A percentile compares a stretch with the other conserved stretches of the same genome.
Evolutionary conservation across 2,329 filamentous ascomycete genomes (phyloP).

Genomic region (Coniochaeta ligniaria): DNA sequence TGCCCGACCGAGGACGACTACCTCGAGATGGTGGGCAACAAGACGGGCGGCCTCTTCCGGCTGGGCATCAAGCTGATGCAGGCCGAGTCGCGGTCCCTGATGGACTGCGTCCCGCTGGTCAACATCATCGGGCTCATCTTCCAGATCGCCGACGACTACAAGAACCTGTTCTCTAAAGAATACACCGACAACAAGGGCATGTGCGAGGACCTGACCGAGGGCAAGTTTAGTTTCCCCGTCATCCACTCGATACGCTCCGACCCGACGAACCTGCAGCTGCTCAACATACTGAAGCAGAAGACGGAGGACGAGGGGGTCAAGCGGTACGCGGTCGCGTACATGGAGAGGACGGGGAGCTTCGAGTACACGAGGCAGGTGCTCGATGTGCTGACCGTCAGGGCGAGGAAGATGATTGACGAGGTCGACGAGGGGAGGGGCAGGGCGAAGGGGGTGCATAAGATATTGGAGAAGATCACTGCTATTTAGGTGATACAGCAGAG

Average conservation of each 20-base stretch:
- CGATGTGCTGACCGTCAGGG: constrained; percentile 54
- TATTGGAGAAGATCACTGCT: constrained; percentile 57
- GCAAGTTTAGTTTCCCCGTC: constrained; percentile 93
- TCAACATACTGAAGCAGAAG: constrained; percentile 91
- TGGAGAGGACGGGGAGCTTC: constrained; percentile 86
- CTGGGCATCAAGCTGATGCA: constrained; percentile 85
- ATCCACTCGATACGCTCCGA: constrained; percentile 85
- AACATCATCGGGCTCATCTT: constrained; percentile 81
- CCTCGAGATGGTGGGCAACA: constrained; percentile 89
- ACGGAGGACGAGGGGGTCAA: constrained; percentile 83
- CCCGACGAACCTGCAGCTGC: constrained; percentile 66
- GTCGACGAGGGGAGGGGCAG: constrained; percentile 55
- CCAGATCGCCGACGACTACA: constrained; percentile 90
- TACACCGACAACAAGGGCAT: constrained; percentile 89
- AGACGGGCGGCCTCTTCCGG: constrained; percentile 81
- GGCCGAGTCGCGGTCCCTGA: constrained; percentile 50
- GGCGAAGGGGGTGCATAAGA: constrained; percentile 52
- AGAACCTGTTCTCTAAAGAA: constrained; percentile 68
- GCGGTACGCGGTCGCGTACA: constrained; percentile 81
- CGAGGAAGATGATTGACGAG: constrained; percentile 53
- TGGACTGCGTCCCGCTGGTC: constrained; percentile 76
- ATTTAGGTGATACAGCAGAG: constrained; percentile 10
- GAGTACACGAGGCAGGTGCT: constrained; percentile 71
- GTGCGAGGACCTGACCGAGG: constrained; percentile 92
- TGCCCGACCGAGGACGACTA: constrained; percentile 85